phyloP scores from a whole-genome alignment of 1,284 basidiomycete species.

The Cryptococcus sp. region DNA sequence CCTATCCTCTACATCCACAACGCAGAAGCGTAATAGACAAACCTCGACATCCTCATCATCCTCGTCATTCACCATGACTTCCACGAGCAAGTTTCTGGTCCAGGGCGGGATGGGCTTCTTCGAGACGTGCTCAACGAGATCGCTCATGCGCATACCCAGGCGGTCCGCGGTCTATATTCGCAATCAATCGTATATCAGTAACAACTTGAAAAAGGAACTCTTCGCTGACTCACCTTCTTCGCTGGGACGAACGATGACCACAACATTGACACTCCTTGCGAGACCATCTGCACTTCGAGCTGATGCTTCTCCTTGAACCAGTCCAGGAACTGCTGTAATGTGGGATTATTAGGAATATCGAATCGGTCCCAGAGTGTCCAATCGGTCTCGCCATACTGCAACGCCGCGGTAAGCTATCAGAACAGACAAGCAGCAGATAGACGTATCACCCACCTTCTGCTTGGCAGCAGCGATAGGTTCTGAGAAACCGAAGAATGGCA shows the following conservation, averaged over 20 bases:
- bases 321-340: constrained; percentile 79
- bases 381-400: constrained; percentile 72
- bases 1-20: neutral
- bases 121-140: constrained; percentile 88
- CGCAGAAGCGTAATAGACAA: constrained; percentile 1
- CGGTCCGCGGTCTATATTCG: constrained; percentile 75
- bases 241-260: constrained; percentile 91
- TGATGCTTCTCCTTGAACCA: constrained; percentile 85
- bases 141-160: constrained; percentile 83
- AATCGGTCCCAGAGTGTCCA: constrained; percentile 99
- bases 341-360: constrained; percentile 86
- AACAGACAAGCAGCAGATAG: neutral
- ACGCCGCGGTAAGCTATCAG: neutral
- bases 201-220: neutral
- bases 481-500: constrained; percentile 99
- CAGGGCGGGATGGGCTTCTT: constrained; percentile 85
- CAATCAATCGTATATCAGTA: neutral
- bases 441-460: constrained; percentile 60
- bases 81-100: constrained; percentile 80
- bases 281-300: constrained; percentile 92
- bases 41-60: constrained; percentile 67
- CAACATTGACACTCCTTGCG: constrained; percentile 95
- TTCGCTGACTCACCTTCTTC: constrained; percentile 70
- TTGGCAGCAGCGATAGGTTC: constrained; percentile 94
- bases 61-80: constrained; percentile 91